A percentile compares a stretch with the other conserved stretches of the same genome.
Conservation (phyloP, 108 stramenopile species). For the Nannochloropsis salina region DNA sequence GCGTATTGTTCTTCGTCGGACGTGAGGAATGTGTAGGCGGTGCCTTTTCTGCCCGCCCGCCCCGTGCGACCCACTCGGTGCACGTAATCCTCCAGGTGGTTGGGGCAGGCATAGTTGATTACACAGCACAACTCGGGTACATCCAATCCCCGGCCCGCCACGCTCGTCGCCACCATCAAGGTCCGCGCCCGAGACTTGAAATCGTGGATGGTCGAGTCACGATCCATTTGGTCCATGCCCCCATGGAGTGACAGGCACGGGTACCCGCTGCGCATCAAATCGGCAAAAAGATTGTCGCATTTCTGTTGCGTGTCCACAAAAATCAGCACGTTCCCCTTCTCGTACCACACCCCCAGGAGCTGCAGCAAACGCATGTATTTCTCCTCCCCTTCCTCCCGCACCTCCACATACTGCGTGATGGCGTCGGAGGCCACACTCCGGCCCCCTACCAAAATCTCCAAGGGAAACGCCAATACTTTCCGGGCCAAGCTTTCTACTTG, state of each 20-base stretch:
- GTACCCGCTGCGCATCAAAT: slow-evolving; percentile 85
- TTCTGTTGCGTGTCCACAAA: slow-evolving; percentile 94
- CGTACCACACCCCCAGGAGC: slow-evolving; percentile 88
- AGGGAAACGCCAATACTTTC: slow-evolving; percentile 73
- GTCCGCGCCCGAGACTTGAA: slow-evolving; percentile 82
- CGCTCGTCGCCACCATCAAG: slow-evolving; percentile 80
- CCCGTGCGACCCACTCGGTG: slow-evolving; percentile 97
- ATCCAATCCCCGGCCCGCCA: slow-evolving; percentile 92
- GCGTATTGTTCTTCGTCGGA: slow-evolving; percentile 84
- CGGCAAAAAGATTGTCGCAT: slow-evolving; percentile 79
- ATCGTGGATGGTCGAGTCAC: slow-evolving; percentile 94
- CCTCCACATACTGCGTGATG: slow-evolving; percentile 69
- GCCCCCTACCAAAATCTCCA: slow-evolving; percentile 91
- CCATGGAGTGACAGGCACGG: slow-evolving; percentile 89
- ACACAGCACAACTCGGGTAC: slow-evolving; percentile 72
- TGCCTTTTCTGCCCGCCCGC: slow-evolving; percentile 82
- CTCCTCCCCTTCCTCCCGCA: slow-evolving; percentile 78
- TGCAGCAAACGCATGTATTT: slow-evolving; percentile 95
- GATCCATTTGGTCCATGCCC: slow-evolving; percentile 97
- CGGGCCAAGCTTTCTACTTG: slow-evolving; percentile 77
- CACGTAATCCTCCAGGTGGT: slow-evolving; percentile 96
- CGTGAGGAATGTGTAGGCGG: slow-evolving; percentile 91
- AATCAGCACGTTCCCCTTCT: slow-evolving; percentile 84
- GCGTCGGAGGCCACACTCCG: slow-evolving; percentile 83
- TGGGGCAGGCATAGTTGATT: slow-evolving; percentile 93